These are phyloP conservation scores for Venturia effusa DNA, from an alignment of 2,329 filamentous ascomycete genomes.

Conservation along the genomic window DNA sequence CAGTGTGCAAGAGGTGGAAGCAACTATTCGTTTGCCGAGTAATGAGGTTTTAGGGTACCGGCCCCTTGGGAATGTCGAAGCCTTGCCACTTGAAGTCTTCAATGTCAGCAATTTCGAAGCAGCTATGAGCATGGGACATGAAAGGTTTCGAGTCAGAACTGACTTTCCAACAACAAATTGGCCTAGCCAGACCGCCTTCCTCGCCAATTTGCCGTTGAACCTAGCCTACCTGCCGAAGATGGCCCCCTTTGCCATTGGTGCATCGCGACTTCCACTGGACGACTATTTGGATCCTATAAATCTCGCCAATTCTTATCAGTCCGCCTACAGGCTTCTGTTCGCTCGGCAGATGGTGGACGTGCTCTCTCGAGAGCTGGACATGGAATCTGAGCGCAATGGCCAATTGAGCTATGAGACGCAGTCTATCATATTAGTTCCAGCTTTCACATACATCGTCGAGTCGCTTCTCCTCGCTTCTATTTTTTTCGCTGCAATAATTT, in stretches of 20 bases:
- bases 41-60: conserved; percentile 15
- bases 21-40: conserved; percentile 25
- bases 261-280: conserved; percentile 17
- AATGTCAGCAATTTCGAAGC: conserved; percentile 31
- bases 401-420: conserved; percentile 17
- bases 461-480: conserved; percentile 21
- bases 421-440: conserved; percentile 27
- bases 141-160: conserved; percentile 12
- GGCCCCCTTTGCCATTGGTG: conserved; percentile 29
- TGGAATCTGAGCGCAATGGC: conserved; percentile 14
- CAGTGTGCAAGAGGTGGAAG: conserved; percentile 33
- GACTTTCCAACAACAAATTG: conserved; percentile 16
- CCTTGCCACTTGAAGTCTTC: conserved; percentile 21
- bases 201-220: conserved; percentile 16
- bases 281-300: conserved; percentile 25
- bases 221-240: conserved; percentile 21
- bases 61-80: conserved; percentile 16
- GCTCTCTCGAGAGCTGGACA: conserved; percentile 14
- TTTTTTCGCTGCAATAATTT: conserved; percentile 16
- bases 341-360: conserved; percentile 24
- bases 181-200: conserved; percentile 15
- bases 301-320: conserved; percentile 26
- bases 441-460: conserved; percentile 29
- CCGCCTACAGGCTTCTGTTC: conserved; percentile 34
- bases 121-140: conserved; percentile 19